Evolutionary conservation across 2,329 filamentous ascomycete genomes (phyloP).

Genomic region (Macroventuria anomochaeta): DNA sequence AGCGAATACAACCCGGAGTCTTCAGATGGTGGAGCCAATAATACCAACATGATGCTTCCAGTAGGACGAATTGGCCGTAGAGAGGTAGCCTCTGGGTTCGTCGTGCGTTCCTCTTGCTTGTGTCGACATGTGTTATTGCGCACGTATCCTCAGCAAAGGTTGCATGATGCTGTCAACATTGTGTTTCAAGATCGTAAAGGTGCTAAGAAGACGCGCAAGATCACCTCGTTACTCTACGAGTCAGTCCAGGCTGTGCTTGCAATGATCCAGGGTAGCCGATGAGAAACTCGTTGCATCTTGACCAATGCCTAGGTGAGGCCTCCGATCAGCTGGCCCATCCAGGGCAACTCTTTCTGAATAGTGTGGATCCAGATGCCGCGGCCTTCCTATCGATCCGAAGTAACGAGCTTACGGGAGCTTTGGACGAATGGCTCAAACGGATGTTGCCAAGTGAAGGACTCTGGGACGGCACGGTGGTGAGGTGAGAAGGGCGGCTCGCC

Average conservation of each 20-base stretch:
- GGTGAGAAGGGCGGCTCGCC: slow-evolving; percentile 18
- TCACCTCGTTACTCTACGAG: neutral
- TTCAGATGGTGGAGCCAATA: too few relatives aligned
- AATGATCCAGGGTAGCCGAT: neutral
- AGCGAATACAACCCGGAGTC: too few relatives aligned
- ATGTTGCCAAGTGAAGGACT: slow-evolving; percentile 11
- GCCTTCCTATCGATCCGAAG: neutral
- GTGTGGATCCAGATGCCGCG: neutral
- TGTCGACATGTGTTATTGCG: too few relatives aligned
- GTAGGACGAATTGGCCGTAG: too few relatives aligned
- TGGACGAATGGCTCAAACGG: neutral
- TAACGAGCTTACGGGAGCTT: neutral
- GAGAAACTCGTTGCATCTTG: slow-evolving; percentile 2
- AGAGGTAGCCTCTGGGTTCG: too few relatives aligned
- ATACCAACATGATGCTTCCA: too few relatives aligned
- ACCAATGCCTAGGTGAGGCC: slow-evolving; percentile 1
- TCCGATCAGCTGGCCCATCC: neutral
- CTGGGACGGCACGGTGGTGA: slow-evolving; percentile 13
- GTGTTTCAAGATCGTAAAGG: neutral
- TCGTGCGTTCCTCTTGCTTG: too few relatives aligned
- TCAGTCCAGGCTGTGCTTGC: neutral
- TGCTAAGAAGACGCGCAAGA: neutral
- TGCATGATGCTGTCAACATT: neutral
- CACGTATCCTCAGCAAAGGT: too few relatives aligned
- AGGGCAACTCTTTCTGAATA: neutral